Evolutionary conservation across 1,139 yeast genomes (phyloP).

Genomic region (Blastobotrys apis): DNA sequence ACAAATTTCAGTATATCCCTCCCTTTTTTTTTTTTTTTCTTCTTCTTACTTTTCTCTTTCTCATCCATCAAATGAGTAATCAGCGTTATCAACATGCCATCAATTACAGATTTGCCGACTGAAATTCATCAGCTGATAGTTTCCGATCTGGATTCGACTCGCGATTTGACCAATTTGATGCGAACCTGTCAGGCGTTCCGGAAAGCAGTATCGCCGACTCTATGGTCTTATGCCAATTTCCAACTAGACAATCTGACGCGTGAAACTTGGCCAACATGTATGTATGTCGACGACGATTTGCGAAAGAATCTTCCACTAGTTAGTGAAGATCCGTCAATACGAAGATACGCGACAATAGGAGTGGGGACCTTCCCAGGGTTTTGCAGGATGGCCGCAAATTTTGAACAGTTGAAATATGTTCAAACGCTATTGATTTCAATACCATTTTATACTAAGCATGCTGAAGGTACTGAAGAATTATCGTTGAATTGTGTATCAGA

Average conservation of each 20-base stretch:
- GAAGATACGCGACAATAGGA: slow-evolving; percentile 1
- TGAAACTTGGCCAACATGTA: slow-evolving; percentile 13
- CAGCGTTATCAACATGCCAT: too few species aligned
- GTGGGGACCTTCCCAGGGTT: slow-evolving; percentile 11
- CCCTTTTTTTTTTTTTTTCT: neutral
- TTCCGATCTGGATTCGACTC: slow-evolving; percentile 5
- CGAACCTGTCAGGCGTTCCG: slow-evolving; percentile 6
- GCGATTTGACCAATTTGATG: slow-evolving; percentile 10
- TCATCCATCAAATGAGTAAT: too few species aligned
- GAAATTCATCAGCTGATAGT: slow-evolving; percentile 9
- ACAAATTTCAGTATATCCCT: too few species aligned
- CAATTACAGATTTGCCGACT: slow-evolving; percentile 7
- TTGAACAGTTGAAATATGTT: slow-evolving; percentile 10
- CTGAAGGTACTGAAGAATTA: slow-evolving; percentile 3
- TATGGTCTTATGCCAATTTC: slow-evolving; percentile 10
- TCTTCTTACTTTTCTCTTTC: too few species aligned
- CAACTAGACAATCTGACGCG: slow-evolving; percentile 12
- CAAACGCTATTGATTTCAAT: slow-evolving; percentile 9
- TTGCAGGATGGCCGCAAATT: slow-evolving; percentile 6
- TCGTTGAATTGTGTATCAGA: slow-evolving; percentile 5
- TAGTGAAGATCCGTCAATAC: slow-evolving; percentile 8
- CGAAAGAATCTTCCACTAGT: slow-evolving; percentile 10
- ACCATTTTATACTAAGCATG: slow-evolving; percentile 14
- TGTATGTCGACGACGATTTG: slow-evolving; percentile 14
- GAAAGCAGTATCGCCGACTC: slow-evolving; percentile 4